phyloP scores from a whole-genome alignment of 768 basidiomycete genomes.

The Flagelloscypha sp. region DNA sequence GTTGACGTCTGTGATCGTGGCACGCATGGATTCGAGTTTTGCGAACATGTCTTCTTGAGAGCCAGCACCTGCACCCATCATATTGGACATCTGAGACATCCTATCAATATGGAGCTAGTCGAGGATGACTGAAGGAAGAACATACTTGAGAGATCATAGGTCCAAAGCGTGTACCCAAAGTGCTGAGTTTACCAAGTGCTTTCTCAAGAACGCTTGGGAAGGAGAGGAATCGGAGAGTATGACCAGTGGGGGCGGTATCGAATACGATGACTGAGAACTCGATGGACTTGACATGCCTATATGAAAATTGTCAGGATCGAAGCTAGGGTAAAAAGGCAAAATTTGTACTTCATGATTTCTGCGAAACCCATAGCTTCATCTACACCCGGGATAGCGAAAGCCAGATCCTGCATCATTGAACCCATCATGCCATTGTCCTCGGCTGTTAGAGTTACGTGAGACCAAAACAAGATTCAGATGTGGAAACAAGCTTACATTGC shows the following conservation, averaged over 20 bases:
- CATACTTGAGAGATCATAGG: constrained; percentile 87
- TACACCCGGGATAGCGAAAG: constrained; percentile 97
- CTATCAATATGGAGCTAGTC: too few species aligned
- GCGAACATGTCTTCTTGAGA: constrained; percentile 98
- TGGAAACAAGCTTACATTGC: constrained; percentile 64
- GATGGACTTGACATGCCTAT: constrained; percentile 98
- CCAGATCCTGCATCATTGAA: constrained; percentile 99
- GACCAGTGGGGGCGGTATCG: constrained; percentile 97
- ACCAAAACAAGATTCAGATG: constrained; percentile 2
- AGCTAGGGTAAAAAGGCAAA: not conserved
- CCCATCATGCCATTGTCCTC: constrained; percentile 95
- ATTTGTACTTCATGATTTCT: constrained; percentile 97
- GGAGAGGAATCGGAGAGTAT: constrained; percentile 96
- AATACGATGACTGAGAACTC: constrained; percentile 99
- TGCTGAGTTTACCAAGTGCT: constrained; percentile 88
- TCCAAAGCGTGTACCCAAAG: constrained; percentile 90
- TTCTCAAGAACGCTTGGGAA: constrained; percentile 98
- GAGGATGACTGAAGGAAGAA: not conserved
- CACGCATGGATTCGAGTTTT: constrained; percentile 94
- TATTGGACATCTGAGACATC: constrained; percentile 69
- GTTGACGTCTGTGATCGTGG: constrained; percentile 96
- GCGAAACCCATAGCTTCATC: constrained; percentile 99
- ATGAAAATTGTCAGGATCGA: constrained; percentile 3
- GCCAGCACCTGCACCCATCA: constrained; percentile 90
- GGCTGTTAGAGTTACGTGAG: too few species aligned